Evolutionary conservation across 2,329 filamentous ascomycete species (phyloP).

Genomic region (Sphaerostilbella broomeana): DNA sequence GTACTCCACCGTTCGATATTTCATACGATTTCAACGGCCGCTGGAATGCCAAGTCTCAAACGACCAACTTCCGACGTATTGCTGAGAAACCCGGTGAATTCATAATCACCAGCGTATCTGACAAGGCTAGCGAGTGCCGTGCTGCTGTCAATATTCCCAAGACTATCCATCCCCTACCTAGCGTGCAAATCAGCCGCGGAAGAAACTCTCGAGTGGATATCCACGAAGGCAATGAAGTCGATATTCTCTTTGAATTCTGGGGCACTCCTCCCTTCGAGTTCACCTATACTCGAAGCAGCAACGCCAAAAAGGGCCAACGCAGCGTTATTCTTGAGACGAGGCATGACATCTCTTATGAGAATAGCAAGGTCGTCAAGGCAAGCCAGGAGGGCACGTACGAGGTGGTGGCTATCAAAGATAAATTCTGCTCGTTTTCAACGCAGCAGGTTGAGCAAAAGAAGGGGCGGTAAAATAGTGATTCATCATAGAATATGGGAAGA

Average conservation of each 20-base stretch:
- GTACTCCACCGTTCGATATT: conserved; percentile 86
- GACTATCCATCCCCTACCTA: conserved; percentile 84
- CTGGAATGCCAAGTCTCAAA: conserved; percentile 71
- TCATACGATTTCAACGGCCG: conserved; percentile 82
- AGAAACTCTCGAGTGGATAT: conserved; percentile 79
- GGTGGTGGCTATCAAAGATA: conserved; percentile 92
- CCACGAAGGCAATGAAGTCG: conserved; percentile 89
- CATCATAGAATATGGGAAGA: conserved; percentile 1
- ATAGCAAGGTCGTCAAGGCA: conserved; percentile 73
- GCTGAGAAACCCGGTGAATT: conserved; percentile 89
- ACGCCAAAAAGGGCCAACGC: conserved; percentile 71
- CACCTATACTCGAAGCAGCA: conserved; percentile 87
- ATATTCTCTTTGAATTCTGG: conserved; percentile 92
- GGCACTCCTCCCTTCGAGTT: conserved; percentile 96
- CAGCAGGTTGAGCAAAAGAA: conserved; percentile 50
- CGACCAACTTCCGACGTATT: conserved; percentile 84
- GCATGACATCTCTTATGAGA: conserved; percentile 77
- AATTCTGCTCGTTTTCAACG: conserved; percentile 81
- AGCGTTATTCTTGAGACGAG: conserved; percentile 81
- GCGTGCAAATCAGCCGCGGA: conserved; percentile 83
- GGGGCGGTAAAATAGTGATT: conserved; percentile 10
- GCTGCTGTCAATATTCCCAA: conserved; percentile 73
- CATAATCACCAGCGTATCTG: conserved; percentile 76
- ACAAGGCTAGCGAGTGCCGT: conserved; percentile 82
- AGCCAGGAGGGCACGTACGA: conserved; percentile 96